Percentiles rank a stretch among this genome's conserved stretches.
Evolutionary conservation across 257 asterid species (phyloP).

Genomic region (Haberlea rhodopensis): DNA sequence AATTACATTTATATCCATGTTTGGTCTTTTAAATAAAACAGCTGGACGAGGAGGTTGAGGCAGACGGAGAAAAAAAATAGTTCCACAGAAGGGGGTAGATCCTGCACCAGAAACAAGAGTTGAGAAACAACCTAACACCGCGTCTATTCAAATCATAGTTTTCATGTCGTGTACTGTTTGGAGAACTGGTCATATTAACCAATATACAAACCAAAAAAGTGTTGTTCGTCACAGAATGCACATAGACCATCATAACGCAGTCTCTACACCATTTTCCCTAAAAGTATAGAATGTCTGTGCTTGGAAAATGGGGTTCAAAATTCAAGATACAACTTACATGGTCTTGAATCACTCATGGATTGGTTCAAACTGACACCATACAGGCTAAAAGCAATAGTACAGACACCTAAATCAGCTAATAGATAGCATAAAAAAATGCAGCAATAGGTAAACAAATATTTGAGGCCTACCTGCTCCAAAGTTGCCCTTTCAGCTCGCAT

Average conservation of each 20-base stretch:
- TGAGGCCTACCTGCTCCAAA: constrained; percentile 73
- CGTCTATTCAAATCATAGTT: background rate
- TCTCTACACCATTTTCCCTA: background rate
- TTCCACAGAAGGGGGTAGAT: background rate
- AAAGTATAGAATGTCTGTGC: background rate
- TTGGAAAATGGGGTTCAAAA: background rate
- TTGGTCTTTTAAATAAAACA: background rate
- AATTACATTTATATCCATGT: background rate
- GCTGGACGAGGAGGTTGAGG: background rate
- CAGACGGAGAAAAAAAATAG: background rate
- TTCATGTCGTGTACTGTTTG: background rate
- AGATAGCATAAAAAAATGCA: constrained; percentile 14
- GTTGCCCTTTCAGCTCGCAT: constrained; percentile 97
- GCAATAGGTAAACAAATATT: constrained; percentile 3
- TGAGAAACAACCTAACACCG: background rate
- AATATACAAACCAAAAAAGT: background rate
- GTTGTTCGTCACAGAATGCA: background rate
- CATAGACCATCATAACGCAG: background rate
- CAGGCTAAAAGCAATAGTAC: background rate
- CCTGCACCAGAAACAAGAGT: background rate
- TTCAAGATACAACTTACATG: background rate
- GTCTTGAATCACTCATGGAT: constrained; percentile 12
- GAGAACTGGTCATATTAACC: background rate
- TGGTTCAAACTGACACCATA: background rate
- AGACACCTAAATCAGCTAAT: constrained; percentile 14